Evolutionary conservation across 2,329 filamentous ascomycete species (phyloP).

Genomic region (Hymenoscyphus salicellus): DNA sequence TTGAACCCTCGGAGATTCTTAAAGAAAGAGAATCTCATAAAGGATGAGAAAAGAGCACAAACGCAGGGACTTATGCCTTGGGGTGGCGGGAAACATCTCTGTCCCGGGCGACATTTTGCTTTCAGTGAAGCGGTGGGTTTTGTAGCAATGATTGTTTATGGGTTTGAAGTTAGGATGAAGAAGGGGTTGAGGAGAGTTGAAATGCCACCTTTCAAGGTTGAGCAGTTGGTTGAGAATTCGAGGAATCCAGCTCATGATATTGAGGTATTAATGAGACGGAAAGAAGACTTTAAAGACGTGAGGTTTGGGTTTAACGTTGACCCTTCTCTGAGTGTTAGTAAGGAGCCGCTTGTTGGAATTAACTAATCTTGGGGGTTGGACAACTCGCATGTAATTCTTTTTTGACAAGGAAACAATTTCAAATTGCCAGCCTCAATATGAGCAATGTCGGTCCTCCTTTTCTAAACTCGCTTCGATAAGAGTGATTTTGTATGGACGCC

Average conservation of each 20-base stretch:
- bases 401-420: no score
- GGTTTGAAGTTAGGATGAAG: slow-evolving; percentile 30
- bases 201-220: slow-evolving; percentile 15
- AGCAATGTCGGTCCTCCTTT: background rate
- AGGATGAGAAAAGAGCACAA: slow-evolving; percentile 19
- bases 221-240: slow-evolving; percentile 15
- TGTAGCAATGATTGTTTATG: slow-evolving; percentile 35
- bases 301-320: slow-evolving; percentile 24
- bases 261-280: slow-evolving; percentile 19
- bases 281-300: slow-evolving; percentile 25
- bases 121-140: slow-evolving; percentile 41
- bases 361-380: background rate
- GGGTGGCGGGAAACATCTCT: slow-evolving; percentile 42
- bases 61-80: slow-evolving; percentile 39
- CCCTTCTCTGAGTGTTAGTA: background rate
- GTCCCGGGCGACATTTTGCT: slow-evolving; percentile 42
- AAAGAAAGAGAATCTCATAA: slow-evolving; percentile 20
- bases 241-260: slow-evolving; percentile 20
- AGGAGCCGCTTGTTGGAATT: background rate
- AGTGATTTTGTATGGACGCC: background rate
- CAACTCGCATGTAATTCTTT: background rate
- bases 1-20: slow-evolving; percentile 47
- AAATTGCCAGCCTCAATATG: no score
- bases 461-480: background rate
- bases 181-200: slow-evolving; percentile 24